phyloP scores from a whole-genome alignment of 2,329 filamentous ascomycete genomes.

The Exophiala alcalophila region DNA sequence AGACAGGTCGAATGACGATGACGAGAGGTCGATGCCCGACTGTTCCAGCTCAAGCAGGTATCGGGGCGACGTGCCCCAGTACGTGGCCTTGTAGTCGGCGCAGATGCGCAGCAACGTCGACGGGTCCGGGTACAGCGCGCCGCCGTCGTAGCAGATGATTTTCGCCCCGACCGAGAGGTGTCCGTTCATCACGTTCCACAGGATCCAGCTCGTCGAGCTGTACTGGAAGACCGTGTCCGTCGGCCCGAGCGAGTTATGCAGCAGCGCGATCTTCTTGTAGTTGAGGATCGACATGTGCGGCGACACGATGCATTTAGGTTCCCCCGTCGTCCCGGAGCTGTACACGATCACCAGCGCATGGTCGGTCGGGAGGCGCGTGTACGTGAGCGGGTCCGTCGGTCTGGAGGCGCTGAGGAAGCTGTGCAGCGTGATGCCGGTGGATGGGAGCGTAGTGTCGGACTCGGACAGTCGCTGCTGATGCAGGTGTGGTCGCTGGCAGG shows the following conservation, averaged over 20 bases:
- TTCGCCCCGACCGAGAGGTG: constrained; percentile 43
- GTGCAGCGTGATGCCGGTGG: constrained; percentile 24
- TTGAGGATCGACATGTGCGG: constrained; percentile 45
- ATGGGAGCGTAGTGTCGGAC: constrained; percentile 14
- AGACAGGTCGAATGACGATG: constrained; percentile 37
- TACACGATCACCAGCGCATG: constrained; percentile 47
- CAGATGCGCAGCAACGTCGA: constrained; percentile 38
- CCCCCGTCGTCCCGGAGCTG: constrained; percentile 44
- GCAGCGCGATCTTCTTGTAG: constrained; percentile 41
- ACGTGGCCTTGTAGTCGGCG: constrained; percentile 39
- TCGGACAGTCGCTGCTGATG: constrained; percentile 10
- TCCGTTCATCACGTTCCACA: constrained; percentile 47
- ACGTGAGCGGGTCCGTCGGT: constrained; percentile 35
- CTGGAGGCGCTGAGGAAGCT: constrained; percentile 36
- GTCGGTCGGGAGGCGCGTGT: constrained; percentile 41
- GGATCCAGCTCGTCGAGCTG: constrained; percentile 47
- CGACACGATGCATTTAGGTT: constrained; percentile 48
- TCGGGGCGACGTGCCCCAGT: constrained; percentile 46
- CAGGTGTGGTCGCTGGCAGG: constrained; percentile 19
- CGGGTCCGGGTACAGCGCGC: constrained; percentile 42
- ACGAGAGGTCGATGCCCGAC: constrained; percentile 16
- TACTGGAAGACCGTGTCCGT: constrained; percentile 47
- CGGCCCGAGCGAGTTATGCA: constrained; percentile 44
- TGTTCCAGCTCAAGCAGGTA: constrained; percentile 47
- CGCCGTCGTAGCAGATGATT: constrained; percentile 46